Percentiles rank a stretch among this genome's conserved stretches.
phyloP scores from a whole-genome alignment of 2,329 filamentous ascomycete species.

The Fusarium robinianum region DNA sequence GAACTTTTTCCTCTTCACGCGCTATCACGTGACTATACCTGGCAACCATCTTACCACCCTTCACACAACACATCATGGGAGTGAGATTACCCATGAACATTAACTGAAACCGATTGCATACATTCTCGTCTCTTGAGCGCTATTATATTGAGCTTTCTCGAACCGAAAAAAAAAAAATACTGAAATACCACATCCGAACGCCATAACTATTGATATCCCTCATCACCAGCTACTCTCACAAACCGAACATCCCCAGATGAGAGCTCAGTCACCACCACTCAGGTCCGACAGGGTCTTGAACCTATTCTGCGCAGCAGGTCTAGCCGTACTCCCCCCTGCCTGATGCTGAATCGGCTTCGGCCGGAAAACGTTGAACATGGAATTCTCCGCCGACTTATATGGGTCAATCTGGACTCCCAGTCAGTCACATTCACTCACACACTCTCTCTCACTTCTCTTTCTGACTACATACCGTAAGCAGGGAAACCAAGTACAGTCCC shows the following conservation, averaged over 20 bases:
- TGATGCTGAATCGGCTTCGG: conserved; percentile 33
- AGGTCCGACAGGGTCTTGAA: conserved; percentile 62
- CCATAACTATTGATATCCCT: too few species aligned
- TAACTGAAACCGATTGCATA: not conserved
- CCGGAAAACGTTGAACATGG: conserved; percentile 60
- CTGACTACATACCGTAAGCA: conserved; percentile 59
- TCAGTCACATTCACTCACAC: conserved; percentile 27
- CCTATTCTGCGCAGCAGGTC: conserved; percentile 41
- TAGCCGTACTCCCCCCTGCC: conserved; percentile 27
- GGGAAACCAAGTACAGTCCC: conserved; percentile 63
- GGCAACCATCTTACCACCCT: conserved; percentile 5
- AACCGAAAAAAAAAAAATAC: too few species aligned
- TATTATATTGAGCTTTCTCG: too few species aligned
- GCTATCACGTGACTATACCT: conserved; percentile 38
- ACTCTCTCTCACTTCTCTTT: conserved; percentile 5
- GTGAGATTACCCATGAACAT: too few species aligned
- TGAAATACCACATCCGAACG: too few species aligned
- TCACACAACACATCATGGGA: not conserved
- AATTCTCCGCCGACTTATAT: conserved; percentile 63
- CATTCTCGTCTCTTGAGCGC: too few species aligned
- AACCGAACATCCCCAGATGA: conserved; percentile 5
- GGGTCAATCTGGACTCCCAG: conserved; percentile 57
- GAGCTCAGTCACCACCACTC: conserved; percentile 39
- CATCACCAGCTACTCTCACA: conserved; percentile 3
- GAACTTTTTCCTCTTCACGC: conserved; percentile 33